Evolutionary conservation across 1,284 basidiomycete species (phyloP), one percentile per base, ranked within the genome.

Genomic region (Trametes versicolor): DNA sequence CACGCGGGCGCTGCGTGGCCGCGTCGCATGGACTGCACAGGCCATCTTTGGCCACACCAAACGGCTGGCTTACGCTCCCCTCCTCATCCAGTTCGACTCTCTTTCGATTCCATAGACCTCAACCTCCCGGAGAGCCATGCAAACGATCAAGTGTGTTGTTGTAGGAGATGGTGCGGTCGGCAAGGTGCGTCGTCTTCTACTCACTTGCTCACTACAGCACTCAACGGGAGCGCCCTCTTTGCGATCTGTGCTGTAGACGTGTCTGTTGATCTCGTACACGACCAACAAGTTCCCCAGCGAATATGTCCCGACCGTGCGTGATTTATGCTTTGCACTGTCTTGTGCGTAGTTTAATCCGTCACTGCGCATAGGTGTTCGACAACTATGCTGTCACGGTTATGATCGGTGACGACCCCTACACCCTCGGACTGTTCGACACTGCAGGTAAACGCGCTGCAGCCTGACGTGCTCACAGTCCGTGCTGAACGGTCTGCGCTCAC

Each of bases 81-180:
- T 48, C 54, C 43, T 34, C 52, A 47, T 47, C 43, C 65, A 65
- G 57, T 57, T 61, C 63, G 54, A 61, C 55, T 63, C 25, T 45
- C 59, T 53, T 58, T 60, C 67, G 59, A 70, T 73, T 50, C 47
- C 52, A 27, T 71, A 75, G 74, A 77, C 62, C 67, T 66, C 49
- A 73, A 77, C 62, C 67, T 66, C 49, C 70, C 58, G 72, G 66
- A 71, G 69, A 72, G 66, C 78, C 71, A 97, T 97, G 96, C 96
- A 97, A 80, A 97, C 96, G 63, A 98, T 98, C 81, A 98, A 98
- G 82, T 97, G 95, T 82, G 96, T 98, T 76, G 97, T 99, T 71
- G 97, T 99, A 71, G 97, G 97, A 79, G 97, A 99, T 85, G 98
- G 97, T 93, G 97, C 98, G 73, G 97, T 99, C 75, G 97, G 97